These are phyloP conservation scores for Phytophthora idaei DNA, from an alignment of 352 stramenopile genomes.

Conservation along the genomic window DNA sequence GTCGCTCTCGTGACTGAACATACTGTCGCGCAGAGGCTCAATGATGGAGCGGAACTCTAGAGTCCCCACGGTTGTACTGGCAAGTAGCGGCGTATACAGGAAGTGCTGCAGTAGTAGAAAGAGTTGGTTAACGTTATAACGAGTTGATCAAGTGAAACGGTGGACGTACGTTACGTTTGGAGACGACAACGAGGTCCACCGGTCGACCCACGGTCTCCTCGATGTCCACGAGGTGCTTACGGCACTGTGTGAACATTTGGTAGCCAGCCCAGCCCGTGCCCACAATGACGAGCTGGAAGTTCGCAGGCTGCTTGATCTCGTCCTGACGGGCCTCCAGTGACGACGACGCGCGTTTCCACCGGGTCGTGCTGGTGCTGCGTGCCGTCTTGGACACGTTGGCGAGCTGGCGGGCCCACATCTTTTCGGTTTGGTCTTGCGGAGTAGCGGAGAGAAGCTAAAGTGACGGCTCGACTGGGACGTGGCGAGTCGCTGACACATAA, in stretches of 20 bases:
- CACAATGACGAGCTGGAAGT: constrained; percentile 76
- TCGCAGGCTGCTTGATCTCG: constrained; percentile 61
- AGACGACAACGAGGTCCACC: constrained; percentile 81
- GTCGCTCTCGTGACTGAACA: constrained; percentile 73
- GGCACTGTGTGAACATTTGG: constrained; percentile 76
- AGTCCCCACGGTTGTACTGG: constrained; percentile 94
- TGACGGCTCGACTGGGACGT: constrained; percentile 18
- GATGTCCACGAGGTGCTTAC: constrained; percentile 78
- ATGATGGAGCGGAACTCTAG: constrained; percentile 98
- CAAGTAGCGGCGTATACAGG: constrained; percentile 97
- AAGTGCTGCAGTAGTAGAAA: constrained; percentile 85
- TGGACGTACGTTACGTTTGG: constrained; percentile 73
- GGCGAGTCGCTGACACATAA: not conserved
- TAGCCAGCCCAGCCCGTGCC: constrained; percentile 85
- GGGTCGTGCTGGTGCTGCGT: constrained; percentile 24
- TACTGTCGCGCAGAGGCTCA: constrained; percentile 93
- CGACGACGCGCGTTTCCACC: constrained; percentile 34
- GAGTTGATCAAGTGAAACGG: not conserved
- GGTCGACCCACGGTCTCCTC: constrained; percentile 54
- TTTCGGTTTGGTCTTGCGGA: not conserved
- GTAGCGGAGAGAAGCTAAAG: constrained; percentile 7
- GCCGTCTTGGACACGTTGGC: constrained; percentile 24
- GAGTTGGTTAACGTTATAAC: not conserved
- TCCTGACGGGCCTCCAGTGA: constrained; percentile 20
- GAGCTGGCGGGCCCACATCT: constrained; percentile 33